phyloP scores from a whole-genome alignment of 257 asterid genomes.

The Ocimum tenuiflorum region DNA sequence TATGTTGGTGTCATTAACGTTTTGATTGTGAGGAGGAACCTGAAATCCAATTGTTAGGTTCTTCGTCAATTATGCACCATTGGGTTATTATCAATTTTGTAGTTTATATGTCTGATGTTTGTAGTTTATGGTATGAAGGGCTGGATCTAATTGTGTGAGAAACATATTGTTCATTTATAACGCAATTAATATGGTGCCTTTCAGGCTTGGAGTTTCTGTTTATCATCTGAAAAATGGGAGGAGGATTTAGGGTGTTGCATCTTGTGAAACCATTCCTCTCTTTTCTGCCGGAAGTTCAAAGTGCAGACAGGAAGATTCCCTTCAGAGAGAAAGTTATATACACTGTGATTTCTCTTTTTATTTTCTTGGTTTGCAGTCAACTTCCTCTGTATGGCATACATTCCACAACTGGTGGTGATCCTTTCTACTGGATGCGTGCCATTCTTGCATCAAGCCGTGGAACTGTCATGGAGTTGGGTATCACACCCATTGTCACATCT shows the following conservation, averaged over 20 bases:
- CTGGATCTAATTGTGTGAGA: not conserved
- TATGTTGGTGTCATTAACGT: no score
- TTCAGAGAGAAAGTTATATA: slow-evolving; percentile 60
- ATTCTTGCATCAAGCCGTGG: slow-evolving; percentile 71
- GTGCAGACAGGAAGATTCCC: slow-evolving; percentile 58
- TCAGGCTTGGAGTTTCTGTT: slow-evolving; percentile 25
- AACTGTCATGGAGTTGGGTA: slow-evolving; percentile 72
- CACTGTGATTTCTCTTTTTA: slow-evolving; percentile 52
- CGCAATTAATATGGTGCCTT: not conserved
- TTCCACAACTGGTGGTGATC: slow-evolving; percentile 66
- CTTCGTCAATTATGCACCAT: no score
- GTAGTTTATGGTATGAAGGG: not conserved
- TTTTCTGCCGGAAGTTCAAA: slow-evolving; percentile 63
- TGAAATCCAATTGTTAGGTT: no score
- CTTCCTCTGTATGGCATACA: slow-evolving; percentile 72
- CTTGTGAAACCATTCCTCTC: slow-evolving; percentile 66
- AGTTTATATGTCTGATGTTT: not conserved
- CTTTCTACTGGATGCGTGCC: slow-evolving; percentile 73
- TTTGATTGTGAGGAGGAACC: no score
- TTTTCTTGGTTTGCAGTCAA: slow-evolving; percentile 63
- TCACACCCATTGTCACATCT: slow-evolving; percentile 66
- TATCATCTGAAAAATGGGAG: slow-evolving; percentile 40
- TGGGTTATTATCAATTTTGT: not conserved
- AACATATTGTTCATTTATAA: not conserved
- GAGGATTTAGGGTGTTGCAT: slow-evolving; percentile 70